Conservation (phyloP, 2,329 filamentous ascomycete species). For the Fusarium lyarnte region DNA sequence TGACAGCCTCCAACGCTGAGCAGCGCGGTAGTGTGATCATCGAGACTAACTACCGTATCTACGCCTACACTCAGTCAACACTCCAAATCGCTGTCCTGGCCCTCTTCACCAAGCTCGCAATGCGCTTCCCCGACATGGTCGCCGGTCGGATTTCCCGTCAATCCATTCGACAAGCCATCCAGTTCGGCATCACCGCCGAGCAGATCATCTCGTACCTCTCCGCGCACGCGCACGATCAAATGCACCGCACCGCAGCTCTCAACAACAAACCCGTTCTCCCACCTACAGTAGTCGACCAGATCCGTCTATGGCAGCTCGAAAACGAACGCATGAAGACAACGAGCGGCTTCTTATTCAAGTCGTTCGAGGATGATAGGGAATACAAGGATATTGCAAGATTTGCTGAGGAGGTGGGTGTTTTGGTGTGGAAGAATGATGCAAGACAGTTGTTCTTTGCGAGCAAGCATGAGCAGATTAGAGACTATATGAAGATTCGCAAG, state of each 20-base stretch:
- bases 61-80: conserved; percentile 94
- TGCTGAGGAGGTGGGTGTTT: conserved; percentile 88
- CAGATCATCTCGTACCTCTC: conserved; percentile 95
- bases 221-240: conserved; percentile 93
- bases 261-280: conserved; percentile 79
- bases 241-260: conserved; percentile 73
- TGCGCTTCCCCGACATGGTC: conserved; percentile 94
- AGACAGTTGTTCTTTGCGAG: conserved; percentile 91
- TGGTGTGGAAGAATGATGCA: conserved; percentile 85
- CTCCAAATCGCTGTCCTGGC: conserved; percentile 94
- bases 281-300: conserved; percentile 96
- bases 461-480: conserved; percentile 86
- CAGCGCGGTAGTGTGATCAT: conserved; percentile 88
- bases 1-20: conserved; percentile 51
- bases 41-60: conserved; percentile 97
- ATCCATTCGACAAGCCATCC: conserved; percentile 87
- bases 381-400: conserved; percentile 78
- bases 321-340: conserved; percentile 91
- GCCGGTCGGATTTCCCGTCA: conserved; percentile 89
- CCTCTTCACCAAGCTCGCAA: conserved; percentile 87
- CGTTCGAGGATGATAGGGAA: conserved; percentile 78
- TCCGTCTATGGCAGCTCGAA: conserved; percentile 96
- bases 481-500: conserved; percentile 77
- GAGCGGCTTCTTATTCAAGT: conserved; percentile 86
- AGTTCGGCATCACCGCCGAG: conserved; percentile 90